Evolutionary conservation across 345 rosid species (phyloP).

Genomic region (Moricandia arvensis): DNA sequence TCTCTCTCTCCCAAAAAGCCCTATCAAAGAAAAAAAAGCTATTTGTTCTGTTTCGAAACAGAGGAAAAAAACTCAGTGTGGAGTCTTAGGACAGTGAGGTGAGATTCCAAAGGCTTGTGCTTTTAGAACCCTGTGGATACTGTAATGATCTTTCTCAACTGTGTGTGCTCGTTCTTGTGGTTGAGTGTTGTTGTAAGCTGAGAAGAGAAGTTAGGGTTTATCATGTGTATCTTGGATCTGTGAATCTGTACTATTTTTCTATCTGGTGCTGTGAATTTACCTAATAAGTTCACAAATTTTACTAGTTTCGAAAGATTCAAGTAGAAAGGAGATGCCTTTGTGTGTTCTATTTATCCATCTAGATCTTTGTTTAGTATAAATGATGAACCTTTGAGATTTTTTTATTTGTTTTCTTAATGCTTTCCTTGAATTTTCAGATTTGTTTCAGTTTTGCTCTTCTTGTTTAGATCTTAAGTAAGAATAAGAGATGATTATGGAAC

Average conservation of each 20-base stretch:
- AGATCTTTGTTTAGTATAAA: constrained; percentile 12
- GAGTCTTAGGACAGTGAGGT: constrained; percentile 25
- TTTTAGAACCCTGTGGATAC: not conserved
- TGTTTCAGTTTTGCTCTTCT: not conserved
- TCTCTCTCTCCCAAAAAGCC: too few relatives aligned
- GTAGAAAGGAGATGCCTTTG: not conserved
- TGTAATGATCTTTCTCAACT: too few relatives aligned
- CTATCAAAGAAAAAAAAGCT: constrained; percentile 9
- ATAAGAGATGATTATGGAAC: not conserved
- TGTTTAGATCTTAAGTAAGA: constrained; percentile 9
- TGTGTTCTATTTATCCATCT: not conserved
- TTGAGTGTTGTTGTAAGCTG: not conserved
- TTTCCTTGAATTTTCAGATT: too few relatives aligned
- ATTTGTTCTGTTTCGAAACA: constrained; percentile 23
- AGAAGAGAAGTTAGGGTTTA: constrained; percentile 30
- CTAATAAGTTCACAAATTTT: not conserved
- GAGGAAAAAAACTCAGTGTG: constrained; percentile 11
- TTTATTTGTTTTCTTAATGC: not conserved
- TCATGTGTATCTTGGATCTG: not conserved
- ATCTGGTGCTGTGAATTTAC: too few relatives aligned
- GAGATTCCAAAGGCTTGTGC: constrained; percentile 29
- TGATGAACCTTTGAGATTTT: constrained; percentile 17
- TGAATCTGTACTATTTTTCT: too few relatives aligned
- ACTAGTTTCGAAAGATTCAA: not conserved
- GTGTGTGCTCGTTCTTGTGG: too few relatives aligned